Evolutionary conservation across 768 basidiomycete species (phyloP).

Genomic region (Collybia sordida): DNA sequence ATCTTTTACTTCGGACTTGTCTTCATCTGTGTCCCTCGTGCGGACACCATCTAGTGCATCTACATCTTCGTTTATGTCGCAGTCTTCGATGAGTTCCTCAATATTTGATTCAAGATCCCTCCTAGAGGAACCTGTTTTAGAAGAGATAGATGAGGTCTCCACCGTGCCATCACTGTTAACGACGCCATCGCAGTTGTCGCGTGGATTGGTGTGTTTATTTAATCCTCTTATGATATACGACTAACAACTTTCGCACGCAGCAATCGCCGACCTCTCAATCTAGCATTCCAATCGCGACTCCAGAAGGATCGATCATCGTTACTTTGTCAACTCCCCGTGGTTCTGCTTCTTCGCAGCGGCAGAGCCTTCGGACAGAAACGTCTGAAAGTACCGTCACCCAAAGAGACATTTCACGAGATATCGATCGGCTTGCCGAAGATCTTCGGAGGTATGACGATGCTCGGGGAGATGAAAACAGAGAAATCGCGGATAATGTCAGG

Average conservation of each 20-base stretch:
- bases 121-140: slow-evolving; percentile 24
- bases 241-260: background rate
- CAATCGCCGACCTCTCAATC: slow-evolving; percentile 17
- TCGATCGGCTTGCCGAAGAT: slow-evolving; percentile 54
- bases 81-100: slow-evolving; percentile 42
- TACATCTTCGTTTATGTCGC: slow-evolving; percentile 42
- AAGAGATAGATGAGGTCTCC: slow-evolving; percentile 31
- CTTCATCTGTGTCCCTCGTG: slow-evolving; percentile 9
- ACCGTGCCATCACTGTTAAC: slow-evolving; percentile 62
- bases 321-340: slow-evolving; percentile 41
- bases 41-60: slow-evolving; percentile 25
- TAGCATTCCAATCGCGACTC: slow-evolving; percentile 30
- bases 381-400: slow-evolving; percentile 46
- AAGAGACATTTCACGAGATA: slow-evolving; percentile 48
- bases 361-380: slow-evolving; percentile 29
- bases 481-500: slow-evolving; percentile 65
- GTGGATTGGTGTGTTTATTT: slow-evolving; percentile 13
- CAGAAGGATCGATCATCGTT: slow-evolving; percentile 36
- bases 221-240: background rate
- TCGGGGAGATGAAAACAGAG: slow-evolving; percentile 62
- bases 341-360: slow-evolving; percentile 32
- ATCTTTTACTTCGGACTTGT: slow-evolving; percentile 10
- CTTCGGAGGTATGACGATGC: slow-evolving; percentile 52
- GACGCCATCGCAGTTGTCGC: slow-evolving; percentile 26
- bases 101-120: slow-evolving; percentile 33